phyloP scores from a whole-genome alignment of 768 basidiomycete species.

The Xerocomellus chrysenteron region DNA sequence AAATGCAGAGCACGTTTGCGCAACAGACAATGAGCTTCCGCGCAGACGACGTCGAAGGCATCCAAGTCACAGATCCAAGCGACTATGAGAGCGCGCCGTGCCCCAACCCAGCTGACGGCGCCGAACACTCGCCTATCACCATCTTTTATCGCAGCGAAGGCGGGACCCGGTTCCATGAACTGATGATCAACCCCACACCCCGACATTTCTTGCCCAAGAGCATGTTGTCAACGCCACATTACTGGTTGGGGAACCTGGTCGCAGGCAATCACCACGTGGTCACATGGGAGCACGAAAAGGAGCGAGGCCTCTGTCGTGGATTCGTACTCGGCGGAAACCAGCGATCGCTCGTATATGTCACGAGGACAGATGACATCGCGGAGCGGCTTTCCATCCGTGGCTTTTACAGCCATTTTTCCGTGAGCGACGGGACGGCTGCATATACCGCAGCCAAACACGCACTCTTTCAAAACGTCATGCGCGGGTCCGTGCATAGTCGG shows the following conservation, averaged over 20 bases:
- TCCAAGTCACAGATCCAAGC: constrained; percentile 33
- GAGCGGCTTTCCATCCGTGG: constrained; percentile 29
- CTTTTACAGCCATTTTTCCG: constrained; percentile 38
- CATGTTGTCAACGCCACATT: constrained; percentile 28
- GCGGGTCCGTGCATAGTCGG: constrained; percentile 16
- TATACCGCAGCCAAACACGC: constrained; percentile 19
- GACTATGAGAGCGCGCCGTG: constrained; percentile 20
- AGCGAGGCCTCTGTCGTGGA: constrained; percentile 23
- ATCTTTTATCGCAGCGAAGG: constrained; percentile 34
- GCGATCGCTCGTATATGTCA: constrained; percentile 34
- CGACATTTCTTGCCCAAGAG: constrained; percentile 23
- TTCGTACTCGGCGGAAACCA: constrained; percentile 34
- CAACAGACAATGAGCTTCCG: constrained; percentile 31
- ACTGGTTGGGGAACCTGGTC: constrained; percentile 28
- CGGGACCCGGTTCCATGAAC: constrained; percentile 28
- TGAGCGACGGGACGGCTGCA: constrained; percentile 32
- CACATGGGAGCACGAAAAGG: constrained; percentile 27
- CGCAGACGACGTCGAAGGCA: constrained; percentile 34
- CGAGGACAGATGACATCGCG: constrained; percentile 22
- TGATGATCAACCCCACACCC: constrained; percentile 28
- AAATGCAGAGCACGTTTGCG: constrained; percentile 25
- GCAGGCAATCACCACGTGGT: constrained; percentile 26
- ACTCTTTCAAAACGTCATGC: constrained; percentile 22
- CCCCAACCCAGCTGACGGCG: constrained; percentile 17
- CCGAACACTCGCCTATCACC: constrained; percentile 32